Evolutionary conservation across 805 yeast species (phyloP), one percentile per base, ranked within the genome.

Genomic region (Cyberlindnera euphorbiae): DNA sequence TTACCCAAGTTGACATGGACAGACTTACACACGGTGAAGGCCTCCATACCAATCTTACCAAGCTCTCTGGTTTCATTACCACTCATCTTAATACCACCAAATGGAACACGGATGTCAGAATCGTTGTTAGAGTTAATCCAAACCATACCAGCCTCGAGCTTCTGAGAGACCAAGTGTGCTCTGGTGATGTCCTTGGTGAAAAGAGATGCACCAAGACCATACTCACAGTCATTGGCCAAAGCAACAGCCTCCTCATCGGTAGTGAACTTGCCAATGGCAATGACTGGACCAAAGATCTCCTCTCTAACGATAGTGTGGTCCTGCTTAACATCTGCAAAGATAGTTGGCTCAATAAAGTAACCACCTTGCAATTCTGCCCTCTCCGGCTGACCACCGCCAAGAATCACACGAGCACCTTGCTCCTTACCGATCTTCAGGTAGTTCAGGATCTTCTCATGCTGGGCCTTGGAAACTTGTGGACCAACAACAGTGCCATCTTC

Each of bases 11-110:
- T 85, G 43, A 88, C 79, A 50, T 82, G 85, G 39, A 79, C 70
- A 22, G 84, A 79, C 58, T 78, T 79, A 38, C 77, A 78, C 48
- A 74, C 75, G 10, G 83, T 78, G 59, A 77, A 79, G 54, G 71
- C 67, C 28, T 66, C 64, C 37, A 79, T 56, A n/a, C 83, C 84
- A 48, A 77, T 75, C 44, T 74, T 73, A 25, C 85, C 85, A 40
- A 79, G 63, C 57, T 79, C 85, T 56, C 84, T 69, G 32, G 47
- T 44, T 32, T 84, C 83, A 38, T 75, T 64, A 49, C 86, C 85
- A 53, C 75, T 66, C 69, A 69, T 64, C 57, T 79, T 79, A 26
- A 76, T 77, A 53, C 85, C 85, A 32, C 86, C 86, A 45, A 79
- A 79, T 36, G 85, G 85, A 42, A 73, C 63, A 55, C 71, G 71